Base-by-base conservation (phyloP, 2,329 filamentous ascomycete species). In the Microcyclospora tardicrescens region DNA sequence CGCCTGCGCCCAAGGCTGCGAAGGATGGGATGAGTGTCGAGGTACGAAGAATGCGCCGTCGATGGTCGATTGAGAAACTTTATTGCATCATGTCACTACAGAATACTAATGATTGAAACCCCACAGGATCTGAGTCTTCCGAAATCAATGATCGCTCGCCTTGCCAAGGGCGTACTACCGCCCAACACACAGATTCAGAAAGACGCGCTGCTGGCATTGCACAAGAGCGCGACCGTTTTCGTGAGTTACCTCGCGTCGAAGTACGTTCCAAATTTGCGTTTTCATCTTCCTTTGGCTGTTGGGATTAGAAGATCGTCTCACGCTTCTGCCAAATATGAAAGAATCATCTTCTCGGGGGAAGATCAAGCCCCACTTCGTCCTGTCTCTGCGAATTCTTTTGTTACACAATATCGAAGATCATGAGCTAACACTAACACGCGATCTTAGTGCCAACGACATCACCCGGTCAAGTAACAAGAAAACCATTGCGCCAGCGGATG, bases 131-230 rank as follows among this genome's bases (percentile, higher is more conserved):
- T 87, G 40, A 78, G 71, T 44, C 69, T 91, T 11, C 84, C 84
- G 27, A 85, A 84, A 55, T 85, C 81, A 6, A 85, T 89, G 61
- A 79, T 89, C 48, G 81, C 81, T 38, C 72, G 83, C 38, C 69
- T 91, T 28, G 81, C 82, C 31, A 89, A 89, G 63, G 80, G 81
- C 31, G 81, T 84, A 5, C 66, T 91, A 5, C 83, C 84, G 1
- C 71, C 81, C 5, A 86, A 86, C 56, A 87, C 83, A 5, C 81
- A 85, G 61, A 83, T 89, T 35, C 82, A 89, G 58, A 83, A 79
- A 54, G 85, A 86, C 63, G 84, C 84, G 32, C 73, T 87, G 39
- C 63, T 84, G 37, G 84, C 83, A 9, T 72, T 91, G 65, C 81
- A 75, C 48, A 87, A 87, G 63, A 82, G 81, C 60, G 80, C 84